Evolutionary conservation across 2,329 filamentous ascomycete species (phyloP).

Genomic region (Sordariomycetes sp.): DNA sequence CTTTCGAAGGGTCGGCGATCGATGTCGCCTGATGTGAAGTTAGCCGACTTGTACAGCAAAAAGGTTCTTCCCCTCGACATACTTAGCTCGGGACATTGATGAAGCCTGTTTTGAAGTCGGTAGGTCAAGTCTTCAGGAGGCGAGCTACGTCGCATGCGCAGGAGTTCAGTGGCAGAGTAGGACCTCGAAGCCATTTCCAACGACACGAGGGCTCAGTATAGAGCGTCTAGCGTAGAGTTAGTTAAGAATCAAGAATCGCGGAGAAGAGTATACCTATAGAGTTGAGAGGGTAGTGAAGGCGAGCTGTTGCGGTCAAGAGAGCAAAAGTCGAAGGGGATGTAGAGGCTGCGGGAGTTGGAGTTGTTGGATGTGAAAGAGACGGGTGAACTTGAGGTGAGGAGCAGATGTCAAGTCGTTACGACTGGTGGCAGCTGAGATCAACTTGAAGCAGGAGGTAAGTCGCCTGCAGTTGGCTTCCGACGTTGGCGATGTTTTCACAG

Average conservation of each 20-base stretch:
- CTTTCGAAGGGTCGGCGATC: background rate
- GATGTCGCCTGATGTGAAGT: background rate
- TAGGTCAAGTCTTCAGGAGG: slow-evolving; percentile 15
- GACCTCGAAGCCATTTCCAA: slow-evolving; percentile 13
- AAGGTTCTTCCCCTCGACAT: slow-evolving; percentile 7
- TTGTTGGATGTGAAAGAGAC: too few relatives aligned
- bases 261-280: too few relatives aligned
- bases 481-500: too few relatives aligned
- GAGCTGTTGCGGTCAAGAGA: slow-evolving; percentile 9
- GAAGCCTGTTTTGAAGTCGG: slow-evolving; percentile 22
- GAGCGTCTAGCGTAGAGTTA: too few relatives aligned
- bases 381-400: too few relatives aligned
- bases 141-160: slow-evolving; percentile 21
- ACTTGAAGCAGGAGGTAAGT: too few relatives aligned
- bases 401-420: too few relatives aligned
- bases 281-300: slow-evolving; percentile 28
- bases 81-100: slow-evolving; percentile 31
- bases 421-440: too few relatives aligned
- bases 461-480: too few relatives aligned
- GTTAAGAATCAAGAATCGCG: slow-evolving; percentile 31
- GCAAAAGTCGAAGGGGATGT: too few relatives aligned
- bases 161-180: slow-evolving; percentile 36
- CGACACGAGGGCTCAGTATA: too few relatives aligned
- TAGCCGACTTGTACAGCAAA: background rate
- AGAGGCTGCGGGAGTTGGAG: too few relatives aligned